These are phyloP conservation scores for Hyaloperonospora arabidopsidis DNA, from an alignment of 352 stramenopile genomes.

Conservation along the genomic window DNA sequence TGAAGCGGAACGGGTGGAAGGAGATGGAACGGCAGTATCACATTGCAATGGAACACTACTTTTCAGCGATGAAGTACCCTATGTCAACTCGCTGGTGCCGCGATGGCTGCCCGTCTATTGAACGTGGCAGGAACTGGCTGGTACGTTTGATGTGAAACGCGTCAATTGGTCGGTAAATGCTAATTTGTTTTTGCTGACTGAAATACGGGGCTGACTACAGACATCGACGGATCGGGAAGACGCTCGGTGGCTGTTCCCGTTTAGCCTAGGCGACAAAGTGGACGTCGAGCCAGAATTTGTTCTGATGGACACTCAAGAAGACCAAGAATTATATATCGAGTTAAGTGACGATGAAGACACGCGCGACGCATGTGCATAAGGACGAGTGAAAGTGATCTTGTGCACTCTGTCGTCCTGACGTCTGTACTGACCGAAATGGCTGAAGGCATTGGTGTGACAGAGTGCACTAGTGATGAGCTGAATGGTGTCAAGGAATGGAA, in stretches of 20 bases:
- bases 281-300: slow-evolving; percentile 25
- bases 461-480: not conserved
- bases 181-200: slow-evolving; percentile 2
- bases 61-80: slow-evolving; percentile 41
- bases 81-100: slow-evolving; percentile 15
- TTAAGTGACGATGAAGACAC: slow-evolving; percentile 6
- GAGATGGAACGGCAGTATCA: slow-evolving; percentile 48
- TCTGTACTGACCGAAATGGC: no score
- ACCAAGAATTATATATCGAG: slow-evolving; percentile 13
- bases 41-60: slow-evolving; percentile 50
- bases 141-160: slow-evolving; percentile 23
- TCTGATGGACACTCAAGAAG: slow-evolving; percentile 26
- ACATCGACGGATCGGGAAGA: slow-evolving; percentile 35
- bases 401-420: no score
- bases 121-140: slow-evolving; percentile 46
- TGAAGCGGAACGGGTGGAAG: slow-evolving; percentile 29
- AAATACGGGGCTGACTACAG: slow-evolving; percentile 16
- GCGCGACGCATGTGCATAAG: slow-evolving; percentile 4
- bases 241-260: slow-evolving; percentile 24
- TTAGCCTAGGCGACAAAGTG: slow-evolving; percentile 23
- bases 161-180: not conserved
- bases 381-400: not conserved
- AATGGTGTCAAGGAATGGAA: no score
- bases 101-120: slow-evolving; percentile 34
- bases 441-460: no score